Evolutionary conservation across 345 rosid species (phyloP).

Genomic region (Hibiscus trionum): DNA sequence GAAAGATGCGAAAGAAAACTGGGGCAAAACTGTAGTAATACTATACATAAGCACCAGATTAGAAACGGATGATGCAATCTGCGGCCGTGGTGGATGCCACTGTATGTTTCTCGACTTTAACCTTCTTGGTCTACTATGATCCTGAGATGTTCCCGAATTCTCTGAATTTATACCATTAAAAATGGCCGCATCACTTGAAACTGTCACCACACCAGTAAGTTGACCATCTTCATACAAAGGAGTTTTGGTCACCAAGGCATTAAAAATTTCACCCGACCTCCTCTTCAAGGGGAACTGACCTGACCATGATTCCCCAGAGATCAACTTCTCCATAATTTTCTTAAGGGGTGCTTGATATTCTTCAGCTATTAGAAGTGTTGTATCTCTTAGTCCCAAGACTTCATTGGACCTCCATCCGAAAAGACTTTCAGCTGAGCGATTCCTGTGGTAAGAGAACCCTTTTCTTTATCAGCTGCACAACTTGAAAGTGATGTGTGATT

Average conservation of each 20-base stretch:
- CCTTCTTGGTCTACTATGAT: constrained; percentile 25
- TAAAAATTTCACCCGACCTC: constrained; percentile 57
- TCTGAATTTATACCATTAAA: constrained; percentile 34
- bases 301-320: constrained; percentile 61
- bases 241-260: constrained; percentile 64
- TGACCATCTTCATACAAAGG: constrained; percentile 56
- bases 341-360: constrained; percentile 34
- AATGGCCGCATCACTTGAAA: constrained; percentile 63
- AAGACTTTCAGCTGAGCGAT: constrained; percentile 65
- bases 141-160: constrained; percentile 24
- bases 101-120: constrained; percentile 41
- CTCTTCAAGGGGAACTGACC: constrained; percentile 81
- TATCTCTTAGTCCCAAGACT: constrained; percentile 44
- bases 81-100: constrained; percentile 59
- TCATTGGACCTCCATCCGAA: constrained; percentile 77
- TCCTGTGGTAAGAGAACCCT: constrained; percentile 41
- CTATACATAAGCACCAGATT: constrained; percentile 57
- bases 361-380: constrained; percentile 51
- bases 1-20: background rate
- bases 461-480: constrained; percentile 5
- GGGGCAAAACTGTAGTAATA: constrained; percentile 1
- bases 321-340: constrained; percentile 37
- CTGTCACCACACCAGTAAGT: constrained; percentile 61
- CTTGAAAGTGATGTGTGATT: constrained; percentile 4
- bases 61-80: constrained; percentile 61